Conservation (phyloP, 2,329 filamentous ascomycete species). For the Didymella exigua region DNA sequence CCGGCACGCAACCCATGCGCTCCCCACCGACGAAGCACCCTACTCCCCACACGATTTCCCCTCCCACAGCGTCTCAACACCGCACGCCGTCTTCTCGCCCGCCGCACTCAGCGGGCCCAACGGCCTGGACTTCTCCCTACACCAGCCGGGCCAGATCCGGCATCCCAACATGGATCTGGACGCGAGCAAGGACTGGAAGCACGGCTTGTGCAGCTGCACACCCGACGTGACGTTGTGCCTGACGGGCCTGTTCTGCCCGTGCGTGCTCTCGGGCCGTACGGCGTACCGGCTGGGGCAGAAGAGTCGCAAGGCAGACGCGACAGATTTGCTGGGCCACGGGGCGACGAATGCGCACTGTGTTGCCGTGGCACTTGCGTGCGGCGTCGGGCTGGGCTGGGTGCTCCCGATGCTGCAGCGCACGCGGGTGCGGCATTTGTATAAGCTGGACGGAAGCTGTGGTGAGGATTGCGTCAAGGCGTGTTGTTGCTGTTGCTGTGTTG, state of each 20-base stretch:
- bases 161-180: slow-evolving; percentile 49
- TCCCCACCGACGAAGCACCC: slow-evolving; percentile 27
- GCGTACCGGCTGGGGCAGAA: slow-evolving; percentile 51
- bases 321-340: slow-evolving; percentile 47
- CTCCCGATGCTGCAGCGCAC: slow-evolving; percentile 48
- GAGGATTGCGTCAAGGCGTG: slow-evolving; percentile 45
- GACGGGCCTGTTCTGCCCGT: slow-evolving; percentile 51
- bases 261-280: slow-evolving; percentile 52
- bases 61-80: slow-evolving; percentile 25
- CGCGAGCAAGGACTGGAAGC: slow-evolving; percentile 36
- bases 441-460: slow-evolving; percentile 46
- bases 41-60: slow-evolving; percentile 44
- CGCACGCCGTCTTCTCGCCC: slow-evolving; percentile 46
- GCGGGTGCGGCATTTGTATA: slow-evolving; percentile 52
- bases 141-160: slow-evolving; percentile 50
- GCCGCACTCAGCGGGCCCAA: slow-evolving; percentile 48
- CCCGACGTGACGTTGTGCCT: slow-evolving; percentile 47
- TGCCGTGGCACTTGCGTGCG: slow-evolving; percentile 46
- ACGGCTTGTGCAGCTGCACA: slow-evolving; percentile 42
- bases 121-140: slow-evolving; percentile 41
- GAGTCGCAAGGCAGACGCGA: slow-evolving; percentile 47
- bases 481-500: slow-evolving; percentile 52
- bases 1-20: slow-evolving; percentile 18
- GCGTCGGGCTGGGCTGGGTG: slow-evolving; percentile 47
- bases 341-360: slow-evolving; percentile 50